These are phyloP conservation scores for Lachnum nothofagi DNA, from an alignment of 2,329 filamentous ascomycete genomes.

Conservation along the genomic window DNA sequence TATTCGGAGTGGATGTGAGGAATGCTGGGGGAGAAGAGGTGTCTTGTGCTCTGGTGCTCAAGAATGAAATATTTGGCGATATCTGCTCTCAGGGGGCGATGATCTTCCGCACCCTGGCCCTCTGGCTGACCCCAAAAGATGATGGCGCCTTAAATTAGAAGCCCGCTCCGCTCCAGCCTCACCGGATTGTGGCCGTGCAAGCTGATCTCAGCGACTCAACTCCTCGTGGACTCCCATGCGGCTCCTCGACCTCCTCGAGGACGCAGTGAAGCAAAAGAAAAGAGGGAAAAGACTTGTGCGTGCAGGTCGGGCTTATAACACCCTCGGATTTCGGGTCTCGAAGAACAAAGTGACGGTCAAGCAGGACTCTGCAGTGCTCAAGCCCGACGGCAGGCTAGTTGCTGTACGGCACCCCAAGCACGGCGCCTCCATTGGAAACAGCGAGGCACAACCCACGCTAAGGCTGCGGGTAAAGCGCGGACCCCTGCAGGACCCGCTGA, in stretches of 20 bases:
- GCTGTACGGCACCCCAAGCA: too few relatives aligned
- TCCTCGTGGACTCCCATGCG: background rate
- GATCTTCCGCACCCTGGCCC: slow-evolving; percentile 8
- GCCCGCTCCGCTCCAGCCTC: background rate
- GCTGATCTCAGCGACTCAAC: background rate
- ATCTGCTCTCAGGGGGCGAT: slow-evolving; percentile 10
- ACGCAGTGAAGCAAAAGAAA: background rate
- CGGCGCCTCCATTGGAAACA: slow-evolving; percentile 19
- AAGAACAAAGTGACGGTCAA: too few relatives aligned
- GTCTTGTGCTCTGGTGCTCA: background rate
- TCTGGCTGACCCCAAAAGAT: background rate
- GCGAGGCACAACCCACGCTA: too few relatives aligned
- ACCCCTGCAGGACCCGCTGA: too few relatives aligned
- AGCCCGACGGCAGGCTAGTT: background rate
- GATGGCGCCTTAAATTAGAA: slow-evolving; percentile 8
- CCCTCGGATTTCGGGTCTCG: too few relatives aligned
- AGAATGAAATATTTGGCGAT: slow-evolving; percentile 1
- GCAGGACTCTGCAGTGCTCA: background rate
- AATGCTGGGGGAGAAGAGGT: background rate
- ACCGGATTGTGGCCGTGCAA: too few relatives aligned
- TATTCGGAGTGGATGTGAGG: background rate
- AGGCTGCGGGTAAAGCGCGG: too few relatives aligned
- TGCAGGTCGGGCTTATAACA: background rate
- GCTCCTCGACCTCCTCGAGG: background rate
- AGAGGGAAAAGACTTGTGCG: background rate